Evolutionary conservation across 805 yeast species (phyloP).

Genomic region (Clavispora vitiphila): DNA sequence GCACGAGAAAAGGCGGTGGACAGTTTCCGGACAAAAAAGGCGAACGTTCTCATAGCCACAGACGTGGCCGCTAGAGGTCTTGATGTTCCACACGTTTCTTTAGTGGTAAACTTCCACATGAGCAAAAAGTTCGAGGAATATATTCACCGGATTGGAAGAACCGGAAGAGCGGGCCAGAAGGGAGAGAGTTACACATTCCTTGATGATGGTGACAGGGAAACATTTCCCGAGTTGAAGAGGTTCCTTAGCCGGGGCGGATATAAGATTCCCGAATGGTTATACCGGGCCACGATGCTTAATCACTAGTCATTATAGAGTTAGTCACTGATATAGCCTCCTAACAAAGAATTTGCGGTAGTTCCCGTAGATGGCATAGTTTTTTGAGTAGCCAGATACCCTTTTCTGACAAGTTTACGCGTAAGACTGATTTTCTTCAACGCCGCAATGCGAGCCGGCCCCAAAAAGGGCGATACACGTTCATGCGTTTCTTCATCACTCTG

Average conservation of each 20-base stretch:
- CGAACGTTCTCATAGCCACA: slow-evolving; percentile 76
- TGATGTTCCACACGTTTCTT: slow-evolving; percentile 80
- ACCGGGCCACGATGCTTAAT: not conserved
- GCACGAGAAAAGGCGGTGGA: slow-evolving; percentile 76
- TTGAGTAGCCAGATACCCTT: no score
- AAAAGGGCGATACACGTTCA: not conserved
- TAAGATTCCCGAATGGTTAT: slow-evolving; percentile 26
- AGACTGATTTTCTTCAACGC: not conserved
- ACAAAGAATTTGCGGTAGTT: not conserved
- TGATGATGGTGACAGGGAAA: slow-evolving; percentile 48
- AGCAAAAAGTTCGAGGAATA: slow-evolving; percentile 73
- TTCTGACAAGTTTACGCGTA: not conserved
- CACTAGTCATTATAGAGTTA: no score
- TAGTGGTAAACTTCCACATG: slow-evolving; percentile 87
- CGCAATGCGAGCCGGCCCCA: not conserved
- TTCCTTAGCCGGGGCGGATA: slow-evolving; percentile 38
- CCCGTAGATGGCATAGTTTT: not conserved
- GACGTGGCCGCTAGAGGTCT: slow-evolving; percentile 96
- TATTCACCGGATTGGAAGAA: slow-evolving; percentile 91
- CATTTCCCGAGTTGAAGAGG: slow-evolving; percentile 47
- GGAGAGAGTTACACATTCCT: slow-evolving; percentile 78
- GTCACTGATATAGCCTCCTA: not conserved
- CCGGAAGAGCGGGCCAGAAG: slow-evolving; percentile 86
- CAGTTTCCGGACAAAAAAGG: slow-evolving; percentile 50
- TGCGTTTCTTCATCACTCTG: no score